Base-by-base conservation (phyloP, 1,139 yeast genomes). In the Zygotorulaspora mrakii region DNA sequence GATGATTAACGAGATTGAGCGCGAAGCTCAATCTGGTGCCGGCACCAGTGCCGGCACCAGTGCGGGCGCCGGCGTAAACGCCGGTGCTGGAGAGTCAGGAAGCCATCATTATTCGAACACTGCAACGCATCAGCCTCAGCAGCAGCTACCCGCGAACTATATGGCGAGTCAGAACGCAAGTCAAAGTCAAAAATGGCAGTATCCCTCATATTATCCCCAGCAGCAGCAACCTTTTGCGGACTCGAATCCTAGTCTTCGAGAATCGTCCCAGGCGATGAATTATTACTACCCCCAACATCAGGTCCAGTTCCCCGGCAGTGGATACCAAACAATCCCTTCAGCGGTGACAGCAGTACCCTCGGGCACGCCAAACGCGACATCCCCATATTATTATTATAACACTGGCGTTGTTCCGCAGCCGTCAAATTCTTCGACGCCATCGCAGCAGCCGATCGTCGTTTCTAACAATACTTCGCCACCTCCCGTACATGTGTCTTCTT, bases 201-300 rank as follows among this genome's bases (percentile, higher is more conserved):
- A 45, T 10, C 47, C 44, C 12, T 52, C 43, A 11, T 55, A 46
- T 20, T 59, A 52, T 29, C 49, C 31, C 14, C 52, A 40, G 17
- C 14, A 37, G 25, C 35, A 32, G 36, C 22, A 20, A 9, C 22
- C 22, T 20, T 20, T 20, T 9, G 35, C 41, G 16, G 29, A 38
- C 17, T 12, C 31, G 7, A 14, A n/a, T 4, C 16, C 28, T 4
- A 25, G 5, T 14, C 28, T 25, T 25, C 31, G 31, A 16, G 31
- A 28, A 17, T 9, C 20, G 5, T 9, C 21, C 5, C 10, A 28
- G 14, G 31, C 31, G 11, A 28, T 28, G 31, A 18, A 28, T 28
- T 28, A 28, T 17, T 28, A 28, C 13, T 28, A 28, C 11, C 31
- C 31, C 9, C 31, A 28, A 12, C 31, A 28, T 12, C 31, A 28